These are phyloP conservation scores for Rhynchospora tenuis DNA, from an alignment of 176 grass and related monocot species.

Conservation along the genomic window DNA sequence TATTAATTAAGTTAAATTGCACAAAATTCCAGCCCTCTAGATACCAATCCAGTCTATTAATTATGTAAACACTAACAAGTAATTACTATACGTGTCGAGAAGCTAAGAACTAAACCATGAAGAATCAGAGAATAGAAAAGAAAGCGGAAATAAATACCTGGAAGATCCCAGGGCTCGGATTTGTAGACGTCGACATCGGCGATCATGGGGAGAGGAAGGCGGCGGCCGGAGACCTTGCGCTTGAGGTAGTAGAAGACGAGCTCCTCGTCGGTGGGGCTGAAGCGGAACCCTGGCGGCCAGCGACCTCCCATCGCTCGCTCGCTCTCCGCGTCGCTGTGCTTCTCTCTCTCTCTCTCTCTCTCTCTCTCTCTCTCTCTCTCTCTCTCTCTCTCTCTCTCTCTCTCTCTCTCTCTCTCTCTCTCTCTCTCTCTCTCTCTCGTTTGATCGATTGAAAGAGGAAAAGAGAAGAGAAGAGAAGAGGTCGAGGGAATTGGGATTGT, in stretches of 20 bases:
- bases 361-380: constrained; percentile 4
- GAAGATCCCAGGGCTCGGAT: constrained; percentile 88
- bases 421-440: neutral
- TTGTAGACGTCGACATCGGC: constrained; percentile 88
- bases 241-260: constrained; percentile 96
- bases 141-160: constrained; percentile 36
- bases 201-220: constrained; percentile 48
- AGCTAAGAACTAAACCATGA: neutral
- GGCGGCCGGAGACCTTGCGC: constrained; percentile 59
- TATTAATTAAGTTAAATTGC: neutral
- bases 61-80: neutral
- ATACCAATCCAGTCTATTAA: too few relatives aligned
- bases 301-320: constrained; percentile 2
- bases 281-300: constrained; percentile 93
- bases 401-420: neutral
- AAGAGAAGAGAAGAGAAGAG: neutral
- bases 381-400: neutral
- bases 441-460: neutral
- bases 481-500: neutral
- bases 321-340: neutral
- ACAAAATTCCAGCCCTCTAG: neutral
- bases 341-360: neutral
- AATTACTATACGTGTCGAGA: neutral
- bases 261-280: constrained; percentile 98
- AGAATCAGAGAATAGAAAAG: neutral